phyloP scores from a whole-genome alignment of 192 early-diverging fungal species.

The Coemansia sp. region DNA sequence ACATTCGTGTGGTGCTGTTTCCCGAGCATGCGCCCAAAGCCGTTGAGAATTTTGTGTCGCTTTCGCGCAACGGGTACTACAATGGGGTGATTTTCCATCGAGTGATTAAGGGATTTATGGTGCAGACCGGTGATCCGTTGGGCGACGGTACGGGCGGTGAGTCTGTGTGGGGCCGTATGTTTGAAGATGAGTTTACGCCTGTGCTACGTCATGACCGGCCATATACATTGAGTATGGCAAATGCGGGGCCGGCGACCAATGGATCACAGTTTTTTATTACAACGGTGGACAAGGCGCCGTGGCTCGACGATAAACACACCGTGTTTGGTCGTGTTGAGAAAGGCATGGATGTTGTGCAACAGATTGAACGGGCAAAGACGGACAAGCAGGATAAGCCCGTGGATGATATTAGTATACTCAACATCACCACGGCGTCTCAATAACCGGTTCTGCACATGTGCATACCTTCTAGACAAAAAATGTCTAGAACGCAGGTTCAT shows the following conservation, averaged over 20 bases:
- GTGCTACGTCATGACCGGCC: conserved; percentile 82
- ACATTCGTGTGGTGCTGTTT: conserved; percentile 85
- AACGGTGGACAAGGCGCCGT: conserved; percentile 76
- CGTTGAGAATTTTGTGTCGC: conserved; percentile 91
- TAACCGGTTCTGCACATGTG: too few relatives aligned
- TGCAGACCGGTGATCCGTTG: conserved; percentile 89
- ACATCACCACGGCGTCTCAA: neutral
- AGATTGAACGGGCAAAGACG: conserved; percentile 76
- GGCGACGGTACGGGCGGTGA: conserved; percentile 96
- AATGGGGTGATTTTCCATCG: conserved; percentile 94
- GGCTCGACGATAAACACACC: conserved; percentile 97
- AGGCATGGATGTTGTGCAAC: conserved; percentile 90
- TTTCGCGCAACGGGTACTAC: conserved; percentile 85
- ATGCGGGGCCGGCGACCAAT: conserved; percentile 86
- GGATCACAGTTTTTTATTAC: conserved; percentile 98
- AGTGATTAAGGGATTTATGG: conserved; percentile 96
- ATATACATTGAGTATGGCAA: conserved; percentile 95
- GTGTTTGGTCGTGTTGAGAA: conserved; percentile 88
- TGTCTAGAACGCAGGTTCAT: too few relatives aligned
- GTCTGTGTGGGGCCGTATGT: conserved; percentile 85
- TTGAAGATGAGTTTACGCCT: conserved; percentile 90
- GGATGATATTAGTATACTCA: conserved; percentile 58
- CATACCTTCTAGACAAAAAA: too few relatives aligned
- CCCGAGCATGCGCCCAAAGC: conserved; percentile 82
- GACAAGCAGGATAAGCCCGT: conserved; percentile 89